Evolutionary conservation across 2,329 filamentous ascomycete genomes (phyloP).

Genomic region (Coleophoma cylindrospora): DNA sequence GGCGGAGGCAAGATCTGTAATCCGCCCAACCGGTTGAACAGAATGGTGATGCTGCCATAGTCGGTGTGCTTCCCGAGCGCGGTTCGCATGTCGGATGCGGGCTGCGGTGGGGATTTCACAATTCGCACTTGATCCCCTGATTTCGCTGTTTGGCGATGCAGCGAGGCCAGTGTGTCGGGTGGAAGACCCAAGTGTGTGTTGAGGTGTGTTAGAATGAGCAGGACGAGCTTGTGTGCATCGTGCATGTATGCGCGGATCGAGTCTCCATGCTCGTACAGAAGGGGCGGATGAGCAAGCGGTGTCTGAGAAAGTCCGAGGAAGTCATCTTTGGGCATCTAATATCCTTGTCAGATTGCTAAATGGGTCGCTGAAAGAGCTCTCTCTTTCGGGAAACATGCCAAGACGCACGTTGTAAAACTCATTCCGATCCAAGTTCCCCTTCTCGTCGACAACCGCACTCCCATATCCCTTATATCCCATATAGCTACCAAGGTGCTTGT

Average conservation of each 20-base stretch:
- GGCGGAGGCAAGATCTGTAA: slow-evolving; percentile 30
- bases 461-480: slow-evolving; percentile 21
- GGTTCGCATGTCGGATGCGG: slow-evolving; percentile 14
- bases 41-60: slow-evolving; percentile 31
- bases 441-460: slow-evolving; percentile 15
- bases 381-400: too few species aligned
- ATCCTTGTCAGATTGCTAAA: too few species aligned
- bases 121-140: slow-evolving; percentile 22
- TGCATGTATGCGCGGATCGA: slow-evolving; percentile 15
- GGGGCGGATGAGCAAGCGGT: slow-evolving; percentile 15
- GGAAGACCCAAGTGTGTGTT: slow-evolving; percentile 20
- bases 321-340: slow-evolving; percentile 21
- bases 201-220: slow-evolving; percentile 16
- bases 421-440: slow-evolving; percentile 19
- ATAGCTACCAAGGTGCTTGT: slow-evolving; percentile 23
- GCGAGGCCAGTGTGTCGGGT: slow-evolving; percentile 8
- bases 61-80: slow-evolving; percentile 29
- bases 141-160: slow-evolving; percentile 10
- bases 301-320: slow-evolving; percentile 13
- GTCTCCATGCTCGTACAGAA: slow-evolving; percentile 11
- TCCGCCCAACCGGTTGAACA: slow-evolving; percentile 34
- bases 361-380: too few species aligned
- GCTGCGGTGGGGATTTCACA: slow-evolving; percentile 19
- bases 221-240: slow-evolving; percentile 13
- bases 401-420: slow-evolving; percentile 22